phyloP scores from a whole-genome alignment of 2,329 filamentous ascomycete genomes.

The Neofusicoccum cordaticola region DNA sequence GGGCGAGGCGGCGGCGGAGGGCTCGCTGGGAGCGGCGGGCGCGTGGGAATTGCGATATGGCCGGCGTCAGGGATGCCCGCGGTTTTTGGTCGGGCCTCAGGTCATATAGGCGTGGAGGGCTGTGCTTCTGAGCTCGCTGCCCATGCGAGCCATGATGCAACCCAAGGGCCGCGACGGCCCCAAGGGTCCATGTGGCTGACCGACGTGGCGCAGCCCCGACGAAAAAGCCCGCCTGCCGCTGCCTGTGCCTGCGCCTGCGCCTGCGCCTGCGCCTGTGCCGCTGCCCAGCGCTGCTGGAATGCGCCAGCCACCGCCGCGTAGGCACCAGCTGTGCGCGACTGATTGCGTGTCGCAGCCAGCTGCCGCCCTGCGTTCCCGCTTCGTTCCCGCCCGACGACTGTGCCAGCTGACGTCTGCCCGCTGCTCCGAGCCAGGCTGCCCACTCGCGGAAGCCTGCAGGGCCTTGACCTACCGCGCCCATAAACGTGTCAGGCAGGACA shows the following conservation, averaged over 20 bases:
- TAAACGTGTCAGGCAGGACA: background rate
- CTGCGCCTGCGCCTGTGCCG: too few relatives aligned
- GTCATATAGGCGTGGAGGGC: constrained; percentile 12
- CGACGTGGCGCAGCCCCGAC: constrained; percentile 1
- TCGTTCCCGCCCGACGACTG: background rate
- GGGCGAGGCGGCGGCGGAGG: background rate
- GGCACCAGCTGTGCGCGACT: background rate
- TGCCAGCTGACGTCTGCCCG: background rate
- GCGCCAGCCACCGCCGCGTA: constrained; percentile 11
- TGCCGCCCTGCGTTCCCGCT: background rate
- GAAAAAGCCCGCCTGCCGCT: background rate
- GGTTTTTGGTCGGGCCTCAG: constrained; percentile 3
- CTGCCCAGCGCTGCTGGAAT: background rate
- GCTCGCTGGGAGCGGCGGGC: background rate
- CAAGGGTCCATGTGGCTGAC: constrained; percentile 11
- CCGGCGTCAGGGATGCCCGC: constrained; percentile 2
- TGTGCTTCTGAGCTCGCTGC: constrained; percentile 13
- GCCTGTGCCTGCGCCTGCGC: too few relatives aligned
- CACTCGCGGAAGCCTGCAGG: too few relatives aligned
- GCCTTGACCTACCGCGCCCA: too few relatives aligned
- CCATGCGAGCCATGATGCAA: constrained; percentile 4
- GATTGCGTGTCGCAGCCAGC: background rate
- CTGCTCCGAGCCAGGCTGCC: too few relatives aligned
- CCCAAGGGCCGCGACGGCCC: background rate
- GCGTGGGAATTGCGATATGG: background rate